phyloP scores from a whole-genome alignment of 345 rosid species.

The Xanthoceras sorbifolium region DNA sequence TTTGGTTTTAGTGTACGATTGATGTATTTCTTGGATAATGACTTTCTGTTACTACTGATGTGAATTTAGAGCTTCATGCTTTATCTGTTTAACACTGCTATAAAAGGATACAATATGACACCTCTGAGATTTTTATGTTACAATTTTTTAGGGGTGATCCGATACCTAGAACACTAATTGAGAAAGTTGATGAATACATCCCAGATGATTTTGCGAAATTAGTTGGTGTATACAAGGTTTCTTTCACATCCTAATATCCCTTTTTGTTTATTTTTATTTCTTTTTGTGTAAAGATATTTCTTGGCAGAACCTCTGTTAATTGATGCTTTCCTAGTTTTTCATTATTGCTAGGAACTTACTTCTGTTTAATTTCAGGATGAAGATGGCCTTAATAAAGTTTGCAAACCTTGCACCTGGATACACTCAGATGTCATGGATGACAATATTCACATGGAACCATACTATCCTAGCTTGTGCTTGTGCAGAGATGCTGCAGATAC shows the following conservation, averaged over 20 bases:
- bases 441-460: conserved; percentile 77
- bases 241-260: conserved; percentile 12
- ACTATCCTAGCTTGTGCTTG: conserved; percentile 18
- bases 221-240: conserved; percentile 57
- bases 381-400: conserved; percentile 33
- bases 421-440: conserved; percentile 95
- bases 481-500: conserved; percentile 23
- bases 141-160: conserved; percentile 81
- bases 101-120: background rate
- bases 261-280: background rate
- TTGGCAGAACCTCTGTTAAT: background rate
- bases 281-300: conserved; percentile 5
- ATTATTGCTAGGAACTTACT: conserved; percentile 8
- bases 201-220: conserved; percentile 66
- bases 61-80: background rate
- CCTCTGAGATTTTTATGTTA: conserved; percentile 23
- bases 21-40: background rate
- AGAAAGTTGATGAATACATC: conserved; percentile 69
- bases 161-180: conserved; percentile 61
- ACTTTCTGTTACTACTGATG: background rate
- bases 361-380: conserved; percentile 46
- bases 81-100: background rate
- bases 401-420: conserved; percentile 78
- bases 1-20: background rate
- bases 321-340: background rate